Evolutionary conservation across 108 stramenopile genomes (phyloP).

Genomic region (Cylindrotheca fusiformis): DNA sequence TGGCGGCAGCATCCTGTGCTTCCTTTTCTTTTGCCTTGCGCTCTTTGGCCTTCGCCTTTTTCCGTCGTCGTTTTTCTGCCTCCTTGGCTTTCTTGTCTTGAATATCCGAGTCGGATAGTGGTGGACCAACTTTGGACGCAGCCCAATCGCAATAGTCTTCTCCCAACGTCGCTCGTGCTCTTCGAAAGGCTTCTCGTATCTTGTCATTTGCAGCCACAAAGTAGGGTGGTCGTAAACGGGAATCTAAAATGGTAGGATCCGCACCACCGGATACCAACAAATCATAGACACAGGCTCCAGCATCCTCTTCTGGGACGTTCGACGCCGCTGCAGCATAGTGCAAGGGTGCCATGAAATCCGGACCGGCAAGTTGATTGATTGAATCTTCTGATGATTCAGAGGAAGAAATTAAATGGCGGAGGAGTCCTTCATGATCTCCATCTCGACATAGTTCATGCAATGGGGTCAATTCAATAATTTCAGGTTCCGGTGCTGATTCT

Average conservation of each 20-base stretch:
- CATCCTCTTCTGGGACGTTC: constrained; percentile 19
- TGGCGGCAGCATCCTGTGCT: constrained; percentile 27
- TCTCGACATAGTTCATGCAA: not conserved
- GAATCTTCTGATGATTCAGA: not conserved
- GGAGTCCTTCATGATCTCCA: not conserved
- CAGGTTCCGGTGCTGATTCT: no score
- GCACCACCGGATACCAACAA: constrained; percentile 70
- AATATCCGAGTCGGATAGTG: constrained; percentile 57
- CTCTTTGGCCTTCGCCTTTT: constrained; percentile 79
- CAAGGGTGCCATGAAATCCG: constrained; percentile 55
- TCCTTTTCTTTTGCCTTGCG: constrained; percentile 60
- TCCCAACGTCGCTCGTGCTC: constrained; percentile 65
- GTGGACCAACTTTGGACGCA: constrained; percentile 67
- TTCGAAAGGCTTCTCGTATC: constrained; percentile 78
- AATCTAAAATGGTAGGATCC: constrained; percentile 65
- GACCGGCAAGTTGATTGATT: constrained; percentile 38
- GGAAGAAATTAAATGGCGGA: not conserved
- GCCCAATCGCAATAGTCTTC: constrained; percentile 81
- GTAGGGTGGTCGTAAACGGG: constrained; percentile 64
- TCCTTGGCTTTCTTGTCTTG: constrained; percentile 67
- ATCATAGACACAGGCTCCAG: constrained; percentile 36
- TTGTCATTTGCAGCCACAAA: constrained; percentile 66
- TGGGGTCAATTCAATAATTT: not conserved
- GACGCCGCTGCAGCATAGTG: constrained; percentile 52
- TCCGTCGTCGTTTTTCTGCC: constrained; percentile 74